These are phyloP conservation scores for Gossypium trilobum DNA, from an alignment of 441 rosid species.

Conservation along the genomic window DNA sequence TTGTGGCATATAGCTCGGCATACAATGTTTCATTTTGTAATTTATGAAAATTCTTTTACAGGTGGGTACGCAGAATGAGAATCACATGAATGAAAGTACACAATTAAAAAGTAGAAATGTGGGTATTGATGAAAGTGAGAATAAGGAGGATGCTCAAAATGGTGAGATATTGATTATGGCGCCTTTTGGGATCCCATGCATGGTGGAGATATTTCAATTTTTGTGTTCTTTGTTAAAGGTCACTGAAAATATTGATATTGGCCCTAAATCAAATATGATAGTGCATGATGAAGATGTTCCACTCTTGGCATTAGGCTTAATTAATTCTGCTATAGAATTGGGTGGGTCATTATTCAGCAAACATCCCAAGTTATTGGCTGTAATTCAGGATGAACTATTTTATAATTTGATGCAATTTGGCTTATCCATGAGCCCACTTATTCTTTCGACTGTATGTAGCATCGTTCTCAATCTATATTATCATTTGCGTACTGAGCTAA, in stretches of 20 bases:
- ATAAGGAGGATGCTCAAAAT: conserved; percentile 33
- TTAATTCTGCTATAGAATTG: conserved; percentile 79
- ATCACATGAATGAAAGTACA: conserved; percentile 40
- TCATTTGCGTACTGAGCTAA: conserved; percentile 65
- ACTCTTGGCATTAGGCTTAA: conserved; percentile 78
- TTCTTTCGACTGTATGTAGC: conserved; percentile 84
- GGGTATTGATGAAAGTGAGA: conserved; percentile 29
- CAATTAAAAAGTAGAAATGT: conserved; percentile 52
- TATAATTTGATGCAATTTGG: conserved; percentile 83
- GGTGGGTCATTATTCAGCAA: conserved; percentile 57
- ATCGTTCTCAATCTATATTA: conserved; percentile 79
- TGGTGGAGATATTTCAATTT: conserved; percentile 88
- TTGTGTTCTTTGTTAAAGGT: conserved; percentile 71
- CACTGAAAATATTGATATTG: conserved; percentile 47
- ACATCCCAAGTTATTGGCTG: conserved; percentile 53
- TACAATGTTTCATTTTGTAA: not conserved
- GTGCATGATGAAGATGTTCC: conserved; percentile 93
- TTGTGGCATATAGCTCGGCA: not conserved
- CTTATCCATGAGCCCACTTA: conserved; percentile 79
- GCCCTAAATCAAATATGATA: conserved; percentile 59
- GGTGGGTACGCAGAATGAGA: conserved; percentile 46
- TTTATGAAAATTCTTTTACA: conserved; percentile 29
- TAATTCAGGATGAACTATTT: conserved; percentile 77
- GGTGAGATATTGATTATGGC: conserved; percentile 50
- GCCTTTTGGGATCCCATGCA: conserved; percentile 81